phyloP scores from a whole-genome alignment of 1,284 basidiomycete species.

The Porogramme epimiltina region DNA sequence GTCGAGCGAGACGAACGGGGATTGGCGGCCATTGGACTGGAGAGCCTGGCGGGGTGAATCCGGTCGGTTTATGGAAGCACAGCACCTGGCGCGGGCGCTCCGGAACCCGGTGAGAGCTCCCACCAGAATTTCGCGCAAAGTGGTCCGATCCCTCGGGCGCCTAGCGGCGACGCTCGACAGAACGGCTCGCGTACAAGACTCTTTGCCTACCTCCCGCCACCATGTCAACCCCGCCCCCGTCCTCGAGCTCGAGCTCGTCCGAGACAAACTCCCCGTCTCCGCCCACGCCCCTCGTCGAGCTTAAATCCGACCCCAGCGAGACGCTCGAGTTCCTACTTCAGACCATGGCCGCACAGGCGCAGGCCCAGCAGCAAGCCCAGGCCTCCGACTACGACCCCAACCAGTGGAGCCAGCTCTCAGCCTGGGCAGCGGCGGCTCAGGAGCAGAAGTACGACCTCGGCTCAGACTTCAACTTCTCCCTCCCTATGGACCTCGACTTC shows the following conservation, averaged over 20 bases:
- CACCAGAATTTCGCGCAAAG: conserved; percentile 15
- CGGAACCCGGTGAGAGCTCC: conserved; percentile 8
- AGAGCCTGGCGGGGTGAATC: too few relatives aligned
- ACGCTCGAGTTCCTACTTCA: conserved; percentile 34
- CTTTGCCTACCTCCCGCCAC: conserved; percentile 14
- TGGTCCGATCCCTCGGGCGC: conserved; percentile 23
- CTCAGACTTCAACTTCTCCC: conserved; percentile 48
- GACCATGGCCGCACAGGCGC: conserved; percentile 26
- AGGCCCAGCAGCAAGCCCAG: conserved; percentile 16
- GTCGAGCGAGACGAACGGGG: not conserved
- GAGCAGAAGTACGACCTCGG: conserved; percentile 42
- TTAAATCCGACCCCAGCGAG: conserved; percentile 27
- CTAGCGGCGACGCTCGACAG: not conserved
- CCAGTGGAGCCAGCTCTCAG: conserved; percentile 52
- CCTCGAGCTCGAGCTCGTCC: conserved; percentile 30
- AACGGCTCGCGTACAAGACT: conserved; percentile 14
- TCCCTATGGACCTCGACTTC: conserved; percentile 57
- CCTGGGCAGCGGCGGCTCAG: conserved; percentile 40
- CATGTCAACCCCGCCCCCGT: conserved; percentile 31
- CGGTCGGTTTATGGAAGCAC: not conserved
- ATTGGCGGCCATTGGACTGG: too few relatives aligned
- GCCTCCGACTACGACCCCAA: conserved; percentile 17
- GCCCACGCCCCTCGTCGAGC: conserved; percentile 23
- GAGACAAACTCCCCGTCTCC: conserved; percentile 31
- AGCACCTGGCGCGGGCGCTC: conserved; percentile 14